Base-by-base conservation (phyloP, 371 early-diverging fungal species). In the Mortierella sp. region DNA sequence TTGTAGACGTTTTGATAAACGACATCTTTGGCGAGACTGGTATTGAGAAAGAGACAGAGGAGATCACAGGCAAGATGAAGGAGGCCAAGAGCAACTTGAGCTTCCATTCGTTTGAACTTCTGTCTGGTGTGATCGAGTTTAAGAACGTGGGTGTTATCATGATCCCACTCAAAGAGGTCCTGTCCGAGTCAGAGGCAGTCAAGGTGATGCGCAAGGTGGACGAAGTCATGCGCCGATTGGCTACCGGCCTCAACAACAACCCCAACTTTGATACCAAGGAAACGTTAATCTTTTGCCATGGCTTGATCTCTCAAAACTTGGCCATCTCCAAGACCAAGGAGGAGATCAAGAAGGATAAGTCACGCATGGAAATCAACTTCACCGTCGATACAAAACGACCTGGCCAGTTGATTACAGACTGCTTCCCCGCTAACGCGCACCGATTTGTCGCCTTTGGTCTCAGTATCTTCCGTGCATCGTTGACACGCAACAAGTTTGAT, bases 361-460 rank as follows among this genome's bases (percentile, higher is more conserved):
- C 88, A 0, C 88, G 89, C 24, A 73, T 84, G 69, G 93, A 93
- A 64, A 80, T 85, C 66, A 93, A 93, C 64, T 93, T 85, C 67
- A 90, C 89, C 16, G 95, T 96, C n/a, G 89, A 95, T 72, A 83
- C 92, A 47, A 92, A 90, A 62, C 88, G 94, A 18, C 87, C 88
- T 28, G 81, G 83, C 9, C 75, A 66, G 24, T 62, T 86, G 37
- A 74, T 88, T 16, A 84, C 88, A 32, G 93, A 92, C 58, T 89
- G 92, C 62, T 93, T 93, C 79, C 85, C 88, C 32, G 87, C 87
- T 30, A 97, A 99, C 66, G 94, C 95, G 2, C 92, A 96, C 77
- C 87, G 93, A 16, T 97, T 99, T 84, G 94, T 97, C 54, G 93
- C 94, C 67, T 97, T 99, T 89, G 98, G 98, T 5, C 83, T 98